Conservation (phyloP, 257 asterid genomes). For the Craterostigma plantagineum region DNA sequence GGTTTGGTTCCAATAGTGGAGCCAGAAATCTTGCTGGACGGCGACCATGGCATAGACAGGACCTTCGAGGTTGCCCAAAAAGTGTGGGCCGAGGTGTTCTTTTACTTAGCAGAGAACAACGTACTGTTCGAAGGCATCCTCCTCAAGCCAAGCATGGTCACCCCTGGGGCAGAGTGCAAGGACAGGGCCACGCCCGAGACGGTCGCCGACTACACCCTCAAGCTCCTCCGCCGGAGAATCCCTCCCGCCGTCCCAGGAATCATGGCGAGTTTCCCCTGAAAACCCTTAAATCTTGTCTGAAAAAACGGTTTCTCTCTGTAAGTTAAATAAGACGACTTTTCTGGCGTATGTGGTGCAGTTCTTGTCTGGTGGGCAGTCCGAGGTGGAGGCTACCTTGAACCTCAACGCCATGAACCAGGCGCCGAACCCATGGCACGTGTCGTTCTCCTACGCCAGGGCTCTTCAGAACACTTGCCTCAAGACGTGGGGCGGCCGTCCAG, state of each 20-base stretch:
- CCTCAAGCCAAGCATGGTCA: slow-evolving; percentile 44
- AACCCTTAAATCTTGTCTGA: no score
- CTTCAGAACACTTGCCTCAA: slow-evolving; percentile 68
- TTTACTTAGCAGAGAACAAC: slow-evolving; percentile 37
- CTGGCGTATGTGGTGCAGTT: slow-evolving; percentile 18
- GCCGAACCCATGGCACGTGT: slow-evolving; percentile 72
- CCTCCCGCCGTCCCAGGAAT: slow-evolving; percentile 14
- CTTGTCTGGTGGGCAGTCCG: slow-evolving; percentile 76
- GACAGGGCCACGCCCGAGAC: slow-evolving; percentile 14
- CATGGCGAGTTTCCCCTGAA: slow-evolving; percentile 16
- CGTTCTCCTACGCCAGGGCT: slow-evolving; percentile 64
- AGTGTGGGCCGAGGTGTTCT: slow-evolving; percentile 43
- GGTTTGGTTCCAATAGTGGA: neutral
- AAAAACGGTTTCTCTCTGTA: no score
- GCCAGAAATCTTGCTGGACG: neutral
- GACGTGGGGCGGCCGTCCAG: slow-evolving; percentile 63
- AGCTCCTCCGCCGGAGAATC: slow-evolving; percentile 1
- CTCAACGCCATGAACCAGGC: slow-evolving; percentile 75
- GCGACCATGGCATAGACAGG: slow-evolving; percentile 24
- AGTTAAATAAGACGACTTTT: no score
- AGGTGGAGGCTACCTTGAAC: slow-evolving; percentile 67
- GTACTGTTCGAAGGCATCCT: slow-evolving; percentile 41
- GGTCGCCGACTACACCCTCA: neutral
- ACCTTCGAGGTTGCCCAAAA: slow-evolving; percentile 37
- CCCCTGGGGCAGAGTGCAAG: slow-evolving; percentile 42